Conservation (phyloP, 2,329 filamentous ascomycete species). For the Cercospora beticola region DNA sequence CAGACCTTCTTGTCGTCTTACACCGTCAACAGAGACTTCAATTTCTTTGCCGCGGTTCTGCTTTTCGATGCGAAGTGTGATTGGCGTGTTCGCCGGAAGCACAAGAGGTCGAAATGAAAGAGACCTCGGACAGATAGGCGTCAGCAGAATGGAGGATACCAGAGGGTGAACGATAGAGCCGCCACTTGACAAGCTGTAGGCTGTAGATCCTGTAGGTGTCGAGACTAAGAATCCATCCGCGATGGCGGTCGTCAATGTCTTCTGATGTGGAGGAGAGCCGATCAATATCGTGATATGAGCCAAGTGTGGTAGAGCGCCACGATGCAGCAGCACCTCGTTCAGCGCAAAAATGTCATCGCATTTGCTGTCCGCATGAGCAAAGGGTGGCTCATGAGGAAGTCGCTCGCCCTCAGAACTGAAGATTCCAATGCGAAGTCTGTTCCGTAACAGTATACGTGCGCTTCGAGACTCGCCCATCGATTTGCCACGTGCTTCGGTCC, state of each 20-base stretch:
- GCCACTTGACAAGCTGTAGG: slow-evolving; percentile 89
- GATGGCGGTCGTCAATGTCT: slow-evolving; percentile 88
- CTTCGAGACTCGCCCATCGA: slow-evolving; percentile 72
- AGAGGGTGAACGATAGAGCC: slow-evolving; percentile 93
- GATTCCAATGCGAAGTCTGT: slow-evolving; percentile 81
- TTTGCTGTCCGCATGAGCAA: slow-evolving; percentile 35
- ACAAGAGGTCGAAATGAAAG: slow-evolving; percentile 90
- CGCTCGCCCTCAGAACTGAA: slow-evolving; percentile 67
- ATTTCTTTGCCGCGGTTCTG: slow-evolving; percentile 51
- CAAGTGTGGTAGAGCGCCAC: slow-evolving; percentile 84
- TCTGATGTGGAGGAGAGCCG: slow-evolving; percentile 57
- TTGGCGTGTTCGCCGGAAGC: slow-evolving; percentile 78
- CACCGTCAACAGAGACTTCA: slow-evolving; percentile 53
- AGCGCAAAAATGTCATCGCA: slow-evolving; percentile 66
- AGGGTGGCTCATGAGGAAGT: slow-evolving; percentile 38
- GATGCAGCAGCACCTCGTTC: slow-evolving; percentile 93
- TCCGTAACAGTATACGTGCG: slow-evolving; percentile 80
- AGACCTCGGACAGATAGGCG: slow-evolving; percentile 89
- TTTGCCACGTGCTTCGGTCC: slow-evolving; percentile 75
- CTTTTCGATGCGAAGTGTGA: slow-evolving; percentile 77
- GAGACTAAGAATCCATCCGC: slow-evolving; percentile 93
- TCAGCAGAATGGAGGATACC: slow-evolving; percentile 83
- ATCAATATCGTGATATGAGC: slow-evolving; percentile 90
- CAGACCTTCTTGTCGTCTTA: slow-evolving; percentile 45
- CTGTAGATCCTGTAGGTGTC: slow-evolving; percentile 91